Percentiles rank a stretch among this genome's conserved stretches.
phyloP scores from a whole-genome alignment of 441 rosid species.

The Gossypium schwendimanii region DNA sequence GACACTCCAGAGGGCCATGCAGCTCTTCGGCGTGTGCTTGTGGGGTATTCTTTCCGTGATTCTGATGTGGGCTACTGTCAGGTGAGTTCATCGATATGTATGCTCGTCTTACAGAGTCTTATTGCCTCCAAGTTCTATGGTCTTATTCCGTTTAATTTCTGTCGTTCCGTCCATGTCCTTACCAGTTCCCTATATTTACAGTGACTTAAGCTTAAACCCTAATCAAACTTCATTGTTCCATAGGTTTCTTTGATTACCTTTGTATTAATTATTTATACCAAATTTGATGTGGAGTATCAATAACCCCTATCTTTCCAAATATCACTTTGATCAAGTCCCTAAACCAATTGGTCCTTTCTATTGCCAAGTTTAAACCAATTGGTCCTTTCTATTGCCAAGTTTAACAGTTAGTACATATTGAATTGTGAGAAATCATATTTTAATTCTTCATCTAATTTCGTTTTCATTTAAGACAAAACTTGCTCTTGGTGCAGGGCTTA shows the following conservation, averaged over 20 bases:
- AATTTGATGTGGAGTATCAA: not conserved
- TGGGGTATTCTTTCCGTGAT: conserved; percentile 90
- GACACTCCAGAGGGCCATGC: conserved; percentile 97
- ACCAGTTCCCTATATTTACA: not conserved
- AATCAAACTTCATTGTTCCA: not conserved
- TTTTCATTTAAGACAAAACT: conserved; percentile 1
- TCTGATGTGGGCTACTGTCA: conserved; percentile 99
- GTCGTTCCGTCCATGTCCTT: not conserved
- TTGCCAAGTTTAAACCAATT: no score
- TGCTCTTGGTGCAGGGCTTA: conserved; percentile 54
- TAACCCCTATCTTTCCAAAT: not conserved
- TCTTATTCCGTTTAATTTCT: not conserved
- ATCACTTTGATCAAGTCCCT: not conserved
- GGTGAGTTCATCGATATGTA: conserved; percentile 34
- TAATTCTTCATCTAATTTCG: not conserved
- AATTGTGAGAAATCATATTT: not conserved
- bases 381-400: not conserved
- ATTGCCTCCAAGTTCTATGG: not conserved
- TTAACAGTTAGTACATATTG: not conserved
- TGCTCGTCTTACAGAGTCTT: not conserved
- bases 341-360: not conserved
- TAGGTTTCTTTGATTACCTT: not conserved
- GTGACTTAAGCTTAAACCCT: not conserved
- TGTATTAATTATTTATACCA: not conserved
- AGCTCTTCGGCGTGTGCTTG: conserved; percentile 82